Conservation (phyloP, 2,329 filamentous ascomycete species). For the Paracorniculantispora psalliotae region DNA sequence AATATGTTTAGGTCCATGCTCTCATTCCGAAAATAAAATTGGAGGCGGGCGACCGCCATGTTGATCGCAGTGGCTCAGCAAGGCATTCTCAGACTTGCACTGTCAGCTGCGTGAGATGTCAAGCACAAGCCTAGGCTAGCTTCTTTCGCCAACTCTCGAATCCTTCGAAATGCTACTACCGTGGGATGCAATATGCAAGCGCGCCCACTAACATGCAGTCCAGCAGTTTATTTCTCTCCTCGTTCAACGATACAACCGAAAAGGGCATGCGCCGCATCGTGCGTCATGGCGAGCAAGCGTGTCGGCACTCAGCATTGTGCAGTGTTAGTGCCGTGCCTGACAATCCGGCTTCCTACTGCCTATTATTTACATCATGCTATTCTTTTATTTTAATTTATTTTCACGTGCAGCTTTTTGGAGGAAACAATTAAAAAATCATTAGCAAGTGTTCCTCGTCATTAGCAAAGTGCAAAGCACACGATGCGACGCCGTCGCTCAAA, state of each 20-base stretch:
- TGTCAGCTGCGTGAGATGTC: background rate
- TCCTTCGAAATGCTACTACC: background rate
- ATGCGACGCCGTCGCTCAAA: background rate
- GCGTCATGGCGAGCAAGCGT: background rate
- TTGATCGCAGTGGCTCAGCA: background rate
- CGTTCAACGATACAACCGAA: background rate
- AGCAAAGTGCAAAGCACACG: too few relatives aligned
- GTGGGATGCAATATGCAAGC: background rate
- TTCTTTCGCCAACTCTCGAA: background rate
- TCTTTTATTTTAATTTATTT: too few relatives aligned
- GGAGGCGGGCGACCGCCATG: background rate
- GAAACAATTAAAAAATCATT: too few relatives aligned
- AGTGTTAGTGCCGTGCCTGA: background rate
- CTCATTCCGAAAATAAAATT: background rate
- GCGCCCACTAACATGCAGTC: background rate
- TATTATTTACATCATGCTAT: too few relatives aligned
- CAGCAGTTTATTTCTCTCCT: background rate
- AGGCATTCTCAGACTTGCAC: background rate
- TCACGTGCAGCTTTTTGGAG: too few relatives aligned
- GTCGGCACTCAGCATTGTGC: background rate
- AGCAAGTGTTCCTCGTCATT: too few relatives aligned
- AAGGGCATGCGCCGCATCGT: background rate
- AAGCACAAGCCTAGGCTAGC: background rate
- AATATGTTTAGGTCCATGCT: background rate
- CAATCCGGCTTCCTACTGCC: too few relatives aligned